These are phyloP conservation scores for Phytophthora fragariae DNA, from an alignment of 352 stramenopile genomes.

Conservation along the genomic window DNA sequence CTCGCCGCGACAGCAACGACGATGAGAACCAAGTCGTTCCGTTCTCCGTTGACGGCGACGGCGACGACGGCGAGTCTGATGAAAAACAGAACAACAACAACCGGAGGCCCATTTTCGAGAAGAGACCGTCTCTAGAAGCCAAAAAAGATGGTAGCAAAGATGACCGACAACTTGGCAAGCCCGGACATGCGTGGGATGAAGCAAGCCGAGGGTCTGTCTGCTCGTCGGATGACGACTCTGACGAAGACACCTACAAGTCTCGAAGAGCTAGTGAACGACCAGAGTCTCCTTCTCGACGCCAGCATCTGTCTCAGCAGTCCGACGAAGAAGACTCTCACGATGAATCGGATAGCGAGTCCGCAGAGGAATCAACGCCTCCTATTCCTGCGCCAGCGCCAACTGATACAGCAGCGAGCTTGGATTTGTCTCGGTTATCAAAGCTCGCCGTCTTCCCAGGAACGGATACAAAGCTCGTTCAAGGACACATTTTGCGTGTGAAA, in stretches of 20 bases:
- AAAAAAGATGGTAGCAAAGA: slow-evolving; percentile 2
- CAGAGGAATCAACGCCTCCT: slow-evolving; percentile 19
- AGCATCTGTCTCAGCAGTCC: slow-evolving; percentile 39
- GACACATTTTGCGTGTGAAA: slow-evolving; percentile 56
- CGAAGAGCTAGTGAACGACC: slow-evolving; percentile 26
- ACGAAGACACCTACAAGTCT: slow-evolving; percentile 32
- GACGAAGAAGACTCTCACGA: slow-evolving; percentile 47
- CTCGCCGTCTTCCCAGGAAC: slow-evolving; percentile 70
- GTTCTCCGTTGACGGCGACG: slow-evolving; percentile 59
- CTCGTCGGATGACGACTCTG: slow-evolving; percentile 31
- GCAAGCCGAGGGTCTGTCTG: slow-evolving; percentile 28
- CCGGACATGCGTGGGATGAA: slow-evolving; percentile 57
- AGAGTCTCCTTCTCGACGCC: slow-evolving; percentile 36
- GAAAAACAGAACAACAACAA: slow-evolving; percentile 15
- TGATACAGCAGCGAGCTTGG: slow-evolving; percentile 33
- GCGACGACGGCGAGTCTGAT: slow-evolving; percentile 39
- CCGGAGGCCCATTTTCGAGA: slow-evolving; percentile 31
- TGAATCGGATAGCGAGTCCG: slow-evolving; percentile 60
- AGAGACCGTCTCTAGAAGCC: slow-evolving; percentile 22
- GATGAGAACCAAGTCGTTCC: slow-evolving; percentile 73
- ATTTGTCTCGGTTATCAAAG: slow-evolving; percentile 78
- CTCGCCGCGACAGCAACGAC: slow-evolving; percentile 23
- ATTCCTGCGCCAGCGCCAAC: slow-evolving; percentile 9
- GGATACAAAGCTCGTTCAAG: slow-evolving; percentile 60
- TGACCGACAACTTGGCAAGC: slow-evolving; percentile 18